Base-by-base conservation (phyloP, 768 basidiomycete genomes). In the Tricholoma sp. region DNA sequence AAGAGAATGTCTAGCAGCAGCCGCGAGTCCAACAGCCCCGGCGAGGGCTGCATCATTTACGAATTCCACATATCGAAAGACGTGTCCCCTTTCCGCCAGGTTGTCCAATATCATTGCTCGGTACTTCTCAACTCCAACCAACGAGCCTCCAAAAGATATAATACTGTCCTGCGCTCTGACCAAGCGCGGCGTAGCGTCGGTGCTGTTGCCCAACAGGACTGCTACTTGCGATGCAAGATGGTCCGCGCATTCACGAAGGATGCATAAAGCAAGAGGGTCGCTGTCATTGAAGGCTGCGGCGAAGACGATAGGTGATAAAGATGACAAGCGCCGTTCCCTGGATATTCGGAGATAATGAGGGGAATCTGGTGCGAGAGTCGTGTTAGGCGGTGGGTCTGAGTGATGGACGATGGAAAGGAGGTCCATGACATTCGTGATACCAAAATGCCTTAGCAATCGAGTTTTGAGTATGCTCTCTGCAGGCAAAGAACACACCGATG, bases 71-170 rank as follows among this genome's bases (percentile, higher is more conserved):
- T 83, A 75, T 56, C 74, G 76, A 72, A 93, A 89, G 3, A 79
- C 72, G 64, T 86, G 84, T 1, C 88, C 88, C 50, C 73, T 73
- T 61, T 74, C 66, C 53, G 68, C 75, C 21, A 92, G 78, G 24
- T 79, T 79, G 10, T 82, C 83, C 47, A 89, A 63, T 18, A 82
- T 68, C 64, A 83, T 65, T 22, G 79, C 70, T 54, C 85, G 74
- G 59, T 93, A 92, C 35, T 64, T 71, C 53, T 79, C 76, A 1
- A 89, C 69, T 2, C 87, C 84, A 3, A 83, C 83, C 60, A 93
- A 69, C 18, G 87, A 89, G n/a, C 91, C 91, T 8, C 91, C 91
- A 56, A 92, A 85, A 58, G 84, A 90, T 16, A 93, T 64, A 2
- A 91, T 79, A 32, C 82, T 76, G 1, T 84, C 77, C 37, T 72